Base-by-base conservation (phyloP, 768 basidiomycete species). In the Auriscalpium vulgare region DNA sequence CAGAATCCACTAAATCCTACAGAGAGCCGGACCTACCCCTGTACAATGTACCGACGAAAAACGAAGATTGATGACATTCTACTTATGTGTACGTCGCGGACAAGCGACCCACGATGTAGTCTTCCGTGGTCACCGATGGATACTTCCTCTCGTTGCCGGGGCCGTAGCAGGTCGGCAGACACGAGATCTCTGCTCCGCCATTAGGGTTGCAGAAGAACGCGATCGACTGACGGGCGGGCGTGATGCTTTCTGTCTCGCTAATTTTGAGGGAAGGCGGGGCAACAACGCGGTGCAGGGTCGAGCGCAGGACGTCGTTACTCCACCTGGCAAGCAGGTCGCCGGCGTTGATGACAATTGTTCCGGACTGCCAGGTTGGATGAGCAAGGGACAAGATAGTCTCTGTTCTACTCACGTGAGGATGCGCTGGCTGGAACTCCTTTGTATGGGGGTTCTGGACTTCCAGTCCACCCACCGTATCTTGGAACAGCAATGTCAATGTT, bases 161-260 rank as follows among this genome's bases (percentile, higher is more conserved):
- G 35, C 69, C 69, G 37, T 62, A 59, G 59, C 81, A 83, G 55
- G 80, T 87, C 17, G 89, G 87, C 29, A 92, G 69, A 60, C 89
- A 88, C 14, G 82, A 73, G 54, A 93, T 84, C 56, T 77, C 73
- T 13, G 87, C 74, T 44, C 77, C 77, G 62, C 80, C 81, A 60
- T 91, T 89, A 4, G 90, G 89, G 63, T 87, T 91, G 74, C 87
- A 90, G 71, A 93, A 93, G 75, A 88, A 93, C 8, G 87, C 91
- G 51, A 92, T 85, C 9, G 87, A 89, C 65, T 90, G 88, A 29
- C 91, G 79, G 9, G 72, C 69, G 0, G 88, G 84, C 1, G 82
- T 85, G 56, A 83, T 69, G n/a, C 67, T 71, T 59, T 84, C 81
- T 7, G 71, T 73, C 8, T 76, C 72, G 60, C 67, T 78, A 55